A percentile compares a stretch with the other conserved stretches of the same genome.
phyloP scores from a whole-genome alignment of 495 filamentous ascomycete genomes.

The Penicillium macrosclerotiorum region DNA sequence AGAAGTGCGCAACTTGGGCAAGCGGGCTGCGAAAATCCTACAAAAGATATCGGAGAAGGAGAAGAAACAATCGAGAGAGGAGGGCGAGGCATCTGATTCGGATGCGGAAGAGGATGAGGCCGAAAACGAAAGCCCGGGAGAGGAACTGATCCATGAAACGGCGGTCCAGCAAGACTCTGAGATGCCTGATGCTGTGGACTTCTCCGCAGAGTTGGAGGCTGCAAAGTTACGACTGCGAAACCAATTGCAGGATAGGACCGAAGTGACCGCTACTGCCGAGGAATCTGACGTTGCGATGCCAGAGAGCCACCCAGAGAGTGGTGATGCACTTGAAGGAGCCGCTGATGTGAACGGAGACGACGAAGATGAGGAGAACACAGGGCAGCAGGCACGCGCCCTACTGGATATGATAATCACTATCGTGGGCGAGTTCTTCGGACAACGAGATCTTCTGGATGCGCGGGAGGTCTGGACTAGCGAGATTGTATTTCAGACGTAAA shows the following conservation, averaged over 20 bases:
- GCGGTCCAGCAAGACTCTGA: conserved; percentile 18
- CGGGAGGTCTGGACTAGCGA: conserved; percentile 50
- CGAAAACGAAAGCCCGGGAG: conserved; percentile 6
- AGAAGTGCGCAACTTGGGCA: conserved; percentile 46
- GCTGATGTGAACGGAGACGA: not conserved
- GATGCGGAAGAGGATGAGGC: conserved; percentile 20
- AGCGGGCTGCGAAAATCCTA: conserved; percentile 44
- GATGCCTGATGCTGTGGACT: conserved; percentile 23
- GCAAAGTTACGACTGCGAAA: conserved; percentile 59
- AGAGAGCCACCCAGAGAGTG: too few species aligned
- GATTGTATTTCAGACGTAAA: not conserved
- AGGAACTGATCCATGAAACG: conserved; percentile 3
- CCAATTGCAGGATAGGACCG: conserved; percentile 32
- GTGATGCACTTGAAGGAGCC: too few species aligned
- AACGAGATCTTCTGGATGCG: conserved; percentile 78
- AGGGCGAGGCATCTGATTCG: conserved; percentile 21
- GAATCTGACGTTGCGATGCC: too few species aligned
- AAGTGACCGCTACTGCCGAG: conserved; percentile 3
- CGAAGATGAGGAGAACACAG: conserved; percentile 13
- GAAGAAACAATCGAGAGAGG: conserved; percentile 17
- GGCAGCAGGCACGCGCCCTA: conserved; percentile 44
- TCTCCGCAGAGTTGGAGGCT: conserved; percentile 44
- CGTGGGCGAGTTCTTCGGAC: conserved; percentile 86
- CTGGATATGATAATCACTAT: conserved; percentile 92
- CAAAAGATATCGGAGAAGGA: conserved; percentile 43